Percentiles rank a stretch among this genome's conserved stretches.
Evolutionary conservation across 345 rosid genomes (phyloP).

Genomic region (Pugionium cornutum): DNA sequence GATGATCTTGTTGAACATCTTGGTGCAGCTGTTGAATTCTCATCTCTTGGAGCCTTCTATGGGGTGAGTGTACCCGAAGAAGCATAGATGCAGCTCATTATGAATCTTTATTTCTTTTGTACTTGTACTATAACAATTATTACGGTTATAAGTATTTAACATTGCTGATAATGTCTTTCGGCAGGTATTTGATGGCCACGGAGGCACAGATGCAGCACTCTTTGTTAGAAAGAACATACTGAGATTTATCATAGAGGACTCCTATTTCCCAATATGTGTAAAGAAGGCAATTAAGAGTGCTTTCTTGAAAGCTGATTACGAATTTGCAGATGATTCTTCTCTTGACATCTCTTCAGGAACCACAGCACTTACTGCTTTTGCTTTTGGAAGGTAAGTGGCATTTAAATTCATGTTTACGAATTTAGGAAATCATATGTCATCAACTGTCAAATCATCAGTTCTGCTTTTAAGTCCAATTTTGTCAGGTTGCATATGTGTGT

Average conservation of each 20-base stretch:
- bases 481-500: neutral
- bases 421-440: neutral
- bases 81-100: slow-evolving; percentile 11
- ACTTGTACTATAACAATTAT: neutral
- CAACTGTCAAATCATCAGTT: neutral
- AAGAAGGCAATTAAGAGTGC: slow-evolving; percentile 82
- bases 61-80: slow-evolving; percentile 61
- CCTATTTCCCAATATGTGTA: slow-evolving; percentile 71
- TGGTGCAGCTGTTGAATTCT: slow-evolving; percentile 46
- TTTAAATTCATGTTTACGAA: slow-evolving; percentile 3
- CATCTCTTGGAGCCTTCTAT: slow-evolving; percentile 84
- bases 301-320: slow-evolving; percentile 82
- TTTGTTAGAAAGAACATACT: slow-evolving; percentile 76
- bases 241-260: slow-evolving; percentile 73
- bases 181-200: slow-evolving; percentile 98
- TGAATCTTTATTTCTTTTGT: neutral
- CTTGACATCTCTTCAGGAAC: slow-evolving; percentile 96
- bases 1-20: slow-evolving; percentile 76
- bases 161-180: slow-evolving; percentile 28
- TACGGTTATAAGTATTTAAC: neutral
- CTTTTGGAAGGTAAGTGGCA: slow-evolving; percentile 67
- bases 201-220: slow-evolving; percentile 89
- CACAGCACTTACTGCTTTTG: slow-evolving; percentile 81
- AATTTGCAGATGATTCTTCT: slow-evolving; percentile 80
- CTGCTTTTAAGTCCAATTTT: neutral